Conservation (phyloP, 352 stramenopile species). For the Pythium rishiriense region DNA sequence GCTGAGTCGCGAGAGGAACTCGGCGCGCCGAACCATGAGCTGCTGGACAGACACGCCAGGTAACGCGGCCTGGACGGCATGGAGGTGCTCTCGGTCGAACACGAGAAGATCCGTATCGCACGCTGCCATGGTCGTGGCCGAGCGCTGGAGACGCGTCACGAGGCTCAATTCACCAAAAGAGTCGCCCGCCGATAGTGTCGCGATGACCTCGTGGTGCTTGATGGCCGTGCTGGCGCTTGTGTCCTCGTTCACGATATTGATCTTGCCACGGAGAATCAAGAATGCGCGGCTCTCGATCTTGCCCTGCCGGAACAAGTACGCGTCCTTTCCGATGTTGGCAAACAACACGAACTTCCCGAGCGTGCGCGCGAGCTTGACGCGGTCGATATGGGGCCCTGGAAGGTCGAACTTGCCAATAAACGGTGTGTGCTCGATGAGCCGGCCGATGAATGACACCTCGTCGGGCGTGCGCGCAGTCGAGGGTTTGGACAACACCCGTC, state of each 20-base stretch:
- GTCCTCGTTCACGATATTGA: constrained; percentile 83
- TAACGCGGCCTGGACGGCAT: constrained; percentile 34
- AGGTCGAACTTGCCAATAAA: constrained; percentile 75
- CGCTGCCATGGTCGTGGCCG: constrained; percentile 60
- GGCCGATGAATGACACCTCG: constrained; percentile 56
- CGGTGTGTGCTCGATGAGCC: constrained; percentile 55
- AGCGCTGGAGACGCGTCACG: constrained; percentile 68
- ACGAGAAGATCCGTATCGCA: constrained; percentile 69
- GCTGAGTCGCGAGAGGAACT: constrained; percentile 58
- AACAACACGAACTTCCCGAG: constrained; percentile 59
- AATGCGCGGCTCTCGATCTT: constrained; percentile 79
- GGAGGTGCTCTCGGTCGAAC: constrained; percentile 64
- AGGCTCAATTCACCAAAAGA: constrained; percentile 77
- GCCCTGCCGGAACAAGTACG: constrained; percentile 66
- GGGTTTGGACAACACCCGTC: constrained; percentile 50
- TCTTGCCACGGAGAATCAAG: constrained; percentile 70
- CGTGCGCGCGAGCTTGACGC: constrained; percentile 49
- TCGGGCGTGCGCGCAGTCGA: constrained; percentile 36
- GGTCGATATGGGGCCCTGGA: constrained; percentile 39
- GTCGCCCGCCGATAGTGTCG: constrained; percentile 61
- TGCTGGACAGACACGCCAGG: constrained; percentile 69
- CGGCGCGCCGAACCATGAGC: constrained; percentile 67
- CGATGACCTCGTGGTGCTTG: constrained; percentile 62
- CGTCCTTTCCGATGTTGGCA: constrained; percentile 48
- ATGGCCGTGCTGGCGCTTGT: constrained; percentile 30